Evolutionary conservation across 306 rosid species (phyloP).

Genomic region (Quercus glauca): DNA sequence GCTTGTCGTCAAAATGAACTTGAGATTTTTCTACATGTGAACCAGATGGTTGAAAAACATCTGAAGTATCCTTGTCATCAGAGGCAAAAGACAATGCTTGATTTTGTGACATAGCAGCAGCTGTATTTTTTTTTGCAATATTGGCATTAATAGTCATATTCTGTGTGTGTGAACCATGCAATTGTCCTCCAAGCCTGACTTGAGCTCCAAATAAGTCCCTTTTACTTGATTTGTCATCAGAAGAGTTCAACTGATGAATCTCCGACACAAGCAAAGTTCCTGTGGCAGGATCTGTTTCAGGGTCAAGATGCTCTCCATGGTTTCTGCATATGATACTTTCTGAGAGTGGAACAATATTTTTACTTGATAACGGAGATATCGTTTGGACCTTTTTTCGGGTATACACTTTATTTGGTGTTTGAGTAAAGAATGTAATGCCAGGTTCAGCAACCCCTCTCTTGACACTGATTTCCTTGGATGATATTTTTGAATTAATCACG

Average conservation of each 20-base stretch:
- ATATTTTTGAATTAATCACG: conserved; percentile 19
- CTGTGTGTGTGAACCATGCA: conserved; percentile 4
- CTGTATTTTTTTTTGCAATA: conserved; percentile 1
- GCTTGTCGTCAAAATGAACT: conserved; percentile 29
- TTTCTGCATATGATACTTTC: conserved; percentile 33
- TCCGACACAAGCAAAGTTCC: conserved; percentile 32
- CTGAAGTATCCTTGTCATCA: conserved; percentile 3
- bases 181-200: conserved; percentile 11
- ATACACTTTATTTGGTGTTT: conserved; percentile 45
- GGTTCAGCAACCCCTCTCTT: conserved; percentile 32
- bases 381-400: conserved; percentile 45
- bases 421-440: conserved; percentile 27
- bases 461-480: conserved; percentile 31
- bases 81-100: conserved; percentile 20
- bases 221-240: conserved; percentile 31
- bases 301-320: conserved; percentile 26
- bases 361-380: conserved; percentile 26
- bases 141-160: conserved; percentile 12
- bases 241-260: conserved; percentile 28
- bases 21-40: conserved; percentile 35
- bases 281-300: conserved; percentile 29
- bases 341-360: conserved; percentile 16
- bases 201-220: conserved; percentile 27
- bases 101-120: conserved; percentile 23
- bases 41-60: conserved; percentile 21